A percentile compares a stretch with the other conserved stretches of the same genome.
Conservation (phyloP, 2,329 filamentous ascomycete species). For the Beauveria varroae region DNA sequence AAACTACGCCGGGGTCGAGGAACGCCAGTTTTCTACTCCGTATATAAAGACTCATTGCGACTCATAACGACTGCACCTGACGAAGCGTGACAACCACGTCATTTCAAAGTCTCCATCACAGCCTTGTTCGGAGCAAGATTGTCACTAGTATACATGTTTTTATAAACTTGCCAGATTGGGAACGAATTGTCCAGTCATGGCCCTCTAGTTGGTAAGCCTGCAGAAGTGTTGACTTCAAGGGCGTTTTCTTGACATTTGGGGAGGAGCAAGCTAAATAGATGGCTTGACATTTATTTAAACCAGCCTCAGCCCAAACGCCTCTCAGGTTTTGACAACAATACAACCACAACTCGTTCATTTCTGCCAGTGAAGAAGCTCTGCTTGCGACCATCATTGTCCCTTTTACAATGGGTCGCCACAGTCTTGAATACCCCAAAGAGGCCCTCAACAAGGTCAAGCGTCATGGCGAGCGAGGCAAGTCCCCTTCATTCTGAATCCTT, state of each 20-base stretch:
- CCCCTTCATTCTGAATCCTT: neutral
- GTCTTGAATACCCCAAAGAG: slow-evolving; percentile 55
- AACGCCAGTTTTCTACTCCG: no score
- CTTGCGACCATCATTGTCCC: neutral
- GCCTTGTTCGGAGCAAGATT: no score
- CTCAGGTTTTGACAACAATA: neutral
- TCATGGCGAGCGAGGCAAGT: slow-evolving; percentile 53
- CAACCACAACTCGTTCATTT: neutral
- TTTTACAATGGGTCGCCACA: slow-evolving; percentile 27
- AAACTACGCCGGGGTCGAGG: neutral
- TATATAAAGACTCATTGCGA: neutral
- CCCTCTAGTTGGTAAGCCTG: neutral
- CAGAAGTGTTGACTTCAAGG: neutral
- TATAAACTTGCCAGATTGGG: neutral
- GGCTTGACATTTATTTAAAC: neutral
- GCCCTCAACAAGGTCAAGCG: slow-evolving; percentile 60
- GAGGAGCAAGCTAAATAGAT: neutral
- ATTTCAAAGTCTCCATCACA: no score
- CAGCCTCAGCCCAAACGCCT: neutral
- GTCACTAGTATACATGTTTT: no score
- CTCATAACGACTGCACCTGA: slow-evolving; percentile 9
- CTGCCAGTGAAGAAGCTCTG: neutral
- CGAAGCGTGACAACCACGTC: neutral
- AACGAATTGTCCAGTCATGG: neutral
- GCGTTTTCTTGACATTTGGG: neutral